Evolutionary conservation across 805 yeast species (phyloP).

Genomic region (Cyberlindnera mycetangii): DNA sequence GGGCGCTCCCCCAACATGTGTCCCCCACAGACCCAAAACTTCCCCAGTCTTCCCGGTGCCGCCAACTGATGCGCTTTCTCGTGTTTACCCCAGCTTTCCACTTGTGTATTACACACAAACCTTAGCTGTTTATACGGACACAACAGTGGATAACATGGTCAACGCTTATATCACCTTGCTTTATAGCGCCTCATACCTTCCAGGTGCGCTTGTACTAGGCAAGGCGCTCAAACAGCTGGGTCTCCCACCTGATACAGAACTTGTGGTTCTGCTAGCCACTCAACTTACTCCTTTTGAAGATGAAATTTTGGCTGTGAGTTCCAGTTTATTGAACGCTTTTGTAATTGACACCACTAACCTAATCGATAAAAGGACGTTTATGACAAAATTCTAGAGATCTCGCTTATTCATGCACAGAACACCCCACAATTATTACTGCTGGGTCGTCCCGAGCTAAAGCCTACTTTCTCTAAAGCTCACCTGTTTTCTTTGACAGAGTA

Average conservation of each 20-base stretch:
- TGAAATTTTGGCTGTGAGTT: constrained; percentile 16
- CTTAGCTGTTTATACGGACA: too few relatives aligned
- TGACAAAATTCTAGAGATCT: constrained; percentile 30
- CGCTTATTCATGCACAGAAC: constrained; percentile 20
- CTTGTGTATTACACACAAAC: too few relatives aligned
- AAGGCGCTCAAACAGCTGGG: constrained; percentile 29
- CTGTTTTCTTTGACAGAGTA: constrained; percentile 44
- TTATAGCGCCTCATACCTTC: constrained; percentile 49
- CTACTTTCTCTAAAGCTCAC: constrained; percentile 48
- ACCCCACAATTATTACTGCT: constrained; percentile 32
- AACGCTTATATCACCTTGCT: constrained; percentile 46
- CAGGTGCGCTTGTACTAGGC: constrained; percentile 56
- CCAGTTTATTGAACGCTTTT: too few relatives aligned
- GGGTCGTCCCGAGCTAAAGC: constrained; percentile 49
- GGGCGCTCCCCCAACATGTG: not conserved
- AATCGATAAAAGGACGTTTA: constrained; percentile 12
- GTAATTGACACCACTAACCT: too few relatives aligned
- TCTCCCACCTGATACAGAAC: constrained; percentile 12
- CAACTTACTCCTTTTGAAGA: constrained; percentile 19
- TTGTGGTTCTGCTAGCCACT: constrained; percentile 24
- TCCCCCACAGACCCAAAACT: too few relatives aligned
- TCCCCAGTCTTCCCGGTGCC: too few relatives aligned
- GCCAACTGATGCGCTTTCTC: not conserved
- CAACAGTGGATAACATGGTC: constrained; percentile 10
- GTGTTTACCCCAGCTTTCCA: constrained; percentile 4